Evolutionary conservation across 2,329 filamentous ascomycete genomes (phyloP).

Genomic region (Lasiodiplodia gonubiensis): DNA sequence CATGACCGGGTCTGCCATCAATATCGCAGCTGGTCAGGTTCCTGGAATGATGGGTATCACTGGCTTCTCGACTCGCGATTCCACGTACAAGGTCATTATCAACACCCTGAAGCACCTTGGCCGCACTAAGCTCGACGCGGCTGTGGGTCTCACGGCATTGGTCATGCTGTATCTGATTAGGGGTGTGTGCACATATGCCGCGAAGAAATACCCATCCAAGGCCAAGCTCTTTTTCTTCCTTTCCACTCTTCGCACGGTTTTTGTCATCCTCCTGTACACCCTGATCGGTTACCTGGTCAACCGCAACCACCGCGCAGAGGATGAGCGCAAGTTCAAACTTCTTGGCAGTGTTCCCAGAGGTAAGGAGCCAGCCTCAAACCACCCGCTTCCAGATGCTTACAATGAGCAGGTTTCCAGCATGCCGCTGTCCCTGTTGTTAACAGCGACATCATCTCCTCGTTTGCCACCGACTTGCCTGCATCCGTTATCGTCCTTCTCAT

Average conservation of each 20-base stretch:
- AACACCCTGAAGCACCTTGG: conserved; percentile 78
- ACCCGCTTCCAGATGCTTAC: background rate
- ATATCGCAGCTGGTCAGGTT: conserved; percentile 83
- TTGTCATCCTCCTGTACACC: conserved; percentile 91
- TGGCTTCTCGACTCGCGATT: conserved; percentile 73
- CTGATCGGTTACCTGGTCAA: conserved; percentile 89
- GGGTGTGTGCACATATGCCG: conserved; percentile 65
- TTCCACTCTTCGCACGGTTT: conserved; percentile 87
- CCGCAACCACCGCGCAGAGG: conserved; percentile 57
- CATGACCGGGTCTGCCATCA: conserved; percentile 96
- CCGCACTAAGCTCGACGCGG: conserved; percentile 74
- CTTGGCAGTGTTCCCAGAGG: conserved; percentile 74
- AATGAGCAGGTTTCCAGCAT: conserved; percentile 72
- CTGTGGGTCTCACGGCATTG: conserved; percentile 83
- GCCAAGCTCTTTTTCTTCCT: conserved; percentile 85
- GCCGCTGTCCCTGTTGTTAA: conserved; percentile 75
- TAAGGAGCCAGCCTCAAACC: background rate
- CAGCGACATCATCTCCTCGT: conserved; percentile 67
- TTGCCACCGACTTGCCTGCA: conserved; percentile 76
- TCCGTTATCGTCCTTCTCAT: conserved; percentile 94
- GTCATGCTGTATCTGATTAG: conserved; percentile 75
- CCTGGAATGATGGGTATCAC: conserved; percentile 80
- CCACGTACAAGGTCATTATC: conserved; percentile 85
- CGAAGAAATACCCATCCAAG: conserved; percentile 70
- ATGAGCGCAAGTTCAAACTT: conserved; percentile 72